Evolutionary conservation across 2,329 filamentous ascomycete genomes (phyloP).

Genomic region (Cercospora berteroae): DNA sequence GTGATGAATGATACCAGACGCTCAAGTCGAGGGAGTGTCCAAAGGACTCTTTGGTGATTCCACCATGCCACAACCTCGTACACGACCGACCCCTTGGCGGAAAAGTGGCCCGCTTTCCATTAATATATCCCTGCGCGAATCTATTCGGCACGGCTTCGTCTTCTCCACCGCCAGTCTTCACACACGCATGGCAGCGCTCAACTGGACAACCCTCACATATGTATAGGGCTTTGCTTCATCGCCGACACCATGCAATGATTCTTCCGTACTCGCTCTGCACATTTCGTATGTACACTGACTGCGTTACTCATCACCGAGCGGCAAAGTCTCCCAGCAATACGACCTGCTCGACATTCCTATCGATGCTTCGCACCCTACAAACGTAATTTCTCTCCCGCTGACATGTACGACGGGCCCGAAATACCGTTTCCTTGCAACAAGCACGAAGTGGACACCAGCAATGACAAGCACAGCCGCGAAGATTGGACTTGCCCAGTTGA

Average conservation of each 20-base stretch:
- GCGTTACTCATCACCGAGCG: neutral
- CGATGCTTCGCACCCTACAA: neutral
- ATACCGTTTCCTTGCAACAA: constrained; percentile 7
- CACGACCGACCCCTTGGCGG: neutral
- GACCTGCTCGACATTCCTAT: neutral
- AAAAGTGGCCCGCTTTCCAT: neutral
- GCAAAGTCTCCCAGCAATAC: neutral
- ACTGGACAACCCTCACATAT: neutral
- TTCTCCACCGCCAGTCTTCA: neutral
- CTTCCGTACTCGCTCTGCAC: neutral
- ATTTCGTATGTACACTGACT: neutral
- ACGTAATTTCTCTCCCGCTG: neutral
- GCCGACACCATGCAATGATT: neutral
- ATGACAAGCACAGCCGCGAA: constrained; percentile 3
- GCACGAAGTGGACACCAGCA: neutral
- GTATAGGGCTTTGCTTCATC: neutral
- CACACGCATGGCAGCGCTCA: neutral
- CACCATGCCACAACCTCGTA: neutral
- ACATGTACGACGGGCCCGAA: constrained; percentile 8
- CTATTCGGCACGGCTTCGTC: neutral
- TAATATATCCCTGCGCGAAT: neutral
- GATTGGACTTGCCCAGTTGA: constrained; percentile 12
- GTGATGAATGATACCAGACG: neutral
- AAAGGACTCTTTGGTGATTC: neutral
- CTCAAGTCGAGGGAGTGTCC: neutral